Conservation (phyloP, 176 grass and related monocot species). For the Carex parvula region DNA sequence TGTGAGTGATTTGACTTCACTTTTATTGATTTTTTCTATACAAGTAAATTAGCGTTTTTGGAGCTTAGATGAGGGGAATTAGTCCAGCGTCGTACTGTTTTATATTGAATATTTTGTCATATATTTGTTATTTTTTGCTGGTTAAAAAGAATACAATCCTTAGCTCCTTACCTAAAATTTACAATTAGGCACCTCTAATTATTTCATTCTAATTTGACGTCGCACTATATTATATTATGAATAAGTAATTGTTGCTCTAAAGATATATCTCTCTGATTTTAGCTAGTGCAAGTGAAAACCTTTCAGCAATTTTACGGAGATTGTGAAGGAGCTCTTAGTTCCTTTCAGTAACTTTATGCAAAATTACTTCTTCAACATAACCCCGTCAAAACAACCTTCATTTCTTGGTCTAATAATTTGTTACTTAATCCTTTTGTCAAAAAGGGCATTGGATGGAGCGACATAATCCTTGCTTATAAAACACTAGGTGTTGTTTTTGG, state of each 20-base stretch:
- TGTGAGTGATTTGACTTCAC: not conserved
- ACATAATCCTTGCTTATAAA: slow-evolving; percentile 59
- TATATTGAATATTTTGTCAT: not conserved
- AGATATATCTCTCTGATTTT: not conserved
- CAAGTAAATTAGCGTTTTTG: not conserved
- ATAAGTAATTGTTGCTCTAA: not conserved
- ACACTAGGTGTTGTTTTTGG: slow-evolving; percentile 81
- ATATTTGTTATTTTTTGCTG: not conserved
- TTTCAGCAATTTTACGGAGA: not conserved
- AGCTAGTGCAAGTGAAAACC: not conserved
- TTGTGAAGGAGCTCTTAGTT: not conserved
- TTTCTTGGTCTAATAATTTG: not conserved
- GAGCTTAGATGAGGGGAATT: not conserved
- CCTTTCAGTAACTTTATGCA: not conserved
- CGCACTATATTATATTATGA: not conserved
- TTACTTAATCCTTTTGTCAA: slow-evolving; percentile 1
- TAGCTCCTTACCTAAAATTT: not conserved
- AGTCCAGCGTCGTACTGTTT: not conserved
- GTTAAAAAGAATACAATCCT: too few species aligned
- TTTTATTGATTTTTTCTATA: not conserved
- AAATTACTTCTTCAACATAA: not conserved
- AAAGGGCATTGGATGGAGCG: slow-evolving; percentile 28
- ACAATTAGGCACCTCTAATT: not conserved
- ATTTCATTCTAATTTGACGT: not conserved
- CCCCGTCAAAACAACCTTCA: not conserved